Evolutionary conservation across 768 basidiomycete species (phyloP).

Genomic region (Royoungia palumana): DNA sequence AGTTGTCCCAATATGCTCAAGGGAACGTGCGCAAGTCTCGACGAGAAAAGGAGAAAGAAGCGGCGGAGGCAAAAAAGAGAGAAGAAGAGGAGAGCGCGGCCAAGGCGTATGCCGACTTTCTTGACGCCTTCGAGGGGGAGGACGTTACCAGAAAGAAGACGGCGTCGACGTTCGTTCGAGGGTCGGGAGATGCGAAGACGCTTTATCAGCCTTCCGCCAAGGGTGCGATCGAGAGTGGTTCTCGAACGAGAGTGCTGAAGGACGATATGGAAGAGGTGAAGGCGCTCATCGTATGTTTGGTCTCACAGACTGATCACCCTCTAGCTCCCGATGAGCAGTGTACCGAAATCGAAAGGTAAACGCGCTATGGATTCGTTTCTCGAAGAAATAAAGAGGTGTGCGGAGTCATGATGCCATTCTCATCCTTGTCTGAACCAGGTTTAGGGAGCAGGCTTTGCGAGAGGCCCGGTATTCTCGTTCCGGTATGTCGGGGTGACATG

Average conservation of each 20-base stretch:
- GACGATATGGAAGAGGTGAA: constrained; percentile 35
- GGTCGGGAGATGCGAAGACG: constrained; percentile 39
- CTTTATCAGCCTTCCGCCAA: constrained; percentile 44
- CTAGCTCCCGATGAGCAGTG: constrained; percentile 55
- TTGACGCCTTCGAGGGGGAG: constrained; percentile 81
- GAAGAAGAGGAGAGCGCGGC: constrained; percentile 81
- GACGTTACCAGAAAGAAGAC: constrained; percentile 48
- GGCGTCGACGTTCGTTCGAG: constrained; percentile 60
- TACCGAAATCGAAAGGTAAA: constrained; percentile 84
- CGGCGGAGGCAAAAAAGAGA: constrained; percentile 82
- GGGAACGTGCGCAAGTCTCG: constrained; percentile 88
- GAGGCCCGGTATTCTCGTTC: constrained; percentile 80
- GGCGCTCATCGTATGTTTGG: constrained; percentile 3
- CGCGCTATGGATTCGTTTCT: constrained; percentile 95
- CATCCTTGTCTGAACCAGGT: constrained; percentile 1
- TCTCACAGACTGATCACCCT: constrained; percentile 5
- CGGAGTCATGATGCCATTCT: not conserved
- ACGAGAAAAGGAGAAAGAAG: constrained; percentile 89
- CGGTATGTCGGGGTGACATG: constrained; percentile 37
- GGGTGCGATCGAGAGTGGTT: constrained; percentile 26
- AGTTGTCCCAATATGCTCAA: constrained; percentile 80
- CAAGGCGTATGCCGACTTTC: constrained; percentile 78
- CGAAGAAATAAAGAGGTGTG: constrained; percentile 91
- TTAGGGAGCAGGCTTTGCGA: constrained; percentile 89
- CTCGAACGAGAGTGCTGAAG: constrained; percentile 31